These are phyloP conservation scores for Psilocybe subaeruginosa DNA, from an alignment of 768 basidiomycete genomes.

Conservation along the genomic window DNA sequence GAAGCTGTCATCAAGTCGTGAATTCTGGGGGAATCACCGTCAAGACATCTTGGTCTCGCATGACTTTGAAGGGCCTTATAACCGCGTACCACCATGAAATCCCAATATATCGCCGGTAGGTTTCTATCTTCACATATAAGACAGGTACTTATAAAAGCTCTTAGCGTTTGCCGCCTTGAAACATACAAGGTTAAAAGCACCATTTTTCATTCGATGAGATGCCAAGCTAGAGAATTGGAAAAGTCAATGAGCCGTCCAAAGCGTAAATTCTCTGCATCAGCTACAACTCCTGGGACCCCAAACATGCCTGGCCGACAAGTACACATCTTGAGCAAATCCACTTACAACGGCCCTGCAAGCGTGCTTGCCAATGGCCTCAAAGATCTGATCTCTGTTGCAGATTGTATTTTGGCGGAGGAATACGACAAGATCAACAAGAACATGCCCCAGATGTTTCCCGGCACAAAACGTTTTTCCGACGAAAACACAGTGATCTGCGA, in stretches of 20 bases:
- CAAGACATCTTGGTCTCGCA: slow-evolving; percentile 87
- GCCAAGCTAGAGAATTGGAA: slow-evolving; percentile 30
- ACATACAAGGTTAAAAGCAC: slow-evolving; percentile 75
- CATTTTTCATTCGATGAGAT: slow-evolving; percentile 56
- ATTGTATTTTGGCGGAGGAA: slow-evolving; percentile 56
- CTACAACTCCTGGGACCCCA: not conserved
- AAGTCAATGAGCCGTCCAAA: not conserved
- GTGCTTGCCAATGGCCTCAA: slow-evolving; percentile 28
- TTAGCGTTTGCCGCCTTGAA: slow-evolving; percentile 80
- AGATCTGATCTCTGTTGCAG: slow-evolving; percentile 47
- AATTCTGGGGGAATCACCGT: slow-evolving; percentile 81
- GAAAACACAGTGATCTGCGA: slow-evolving; percentile 57
- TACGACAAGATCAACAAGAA: slow-evolving; percentile 23
- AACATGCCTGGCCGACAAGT: not conserved
- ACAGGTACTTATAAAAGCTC: not conserved
- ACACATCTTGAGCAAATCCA: not conserved
- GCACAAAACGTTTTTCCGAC: slow-evolving; percentile 12
- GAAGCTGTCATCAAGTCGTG: slow-evolving; percentile 84
- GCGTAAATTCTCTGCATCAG: not conserved
- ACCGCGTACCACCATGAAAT: slow-evolving; percentile 73
- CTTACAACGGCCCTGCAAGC: not conserved
- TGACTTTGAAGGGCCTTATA: slow-evolving; percentile 66
- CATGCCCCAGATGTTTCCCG: slow-evolving; percentile 8
- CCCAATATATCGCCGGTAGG: slow-evolving; percentile 78
- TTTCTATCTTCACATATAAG: not conserved